Base-by-base conservation (phyloP, 2,329 filamentous ascomycete genomes). In the Fusarium papillatum region DNA sequence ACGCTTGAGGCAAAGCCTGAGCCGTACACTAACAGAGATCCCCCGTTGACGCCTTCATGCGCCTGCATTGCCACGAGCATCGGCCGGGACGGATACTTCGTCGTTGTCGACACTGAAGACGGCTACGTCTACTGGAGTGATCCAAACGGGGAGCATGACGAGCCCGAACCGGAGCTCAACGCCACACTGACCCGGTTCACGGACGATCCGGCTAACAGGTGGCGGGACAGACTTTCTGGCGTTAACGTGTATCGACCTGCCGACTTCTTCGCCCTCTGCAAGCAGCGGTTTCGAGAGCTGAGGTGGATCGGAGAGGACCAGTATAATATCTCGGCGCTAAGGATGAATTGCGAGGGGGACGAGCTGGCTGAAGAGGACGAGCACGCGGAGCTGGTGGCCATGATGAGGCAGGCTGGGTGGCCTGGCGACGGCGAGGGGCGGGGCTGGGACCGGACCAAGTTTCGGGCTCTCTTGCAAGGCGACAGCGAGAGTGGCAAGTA, bases 261-360 rank as follows among this genome's bases (percentile, higher is more conserved):
- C 38, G 50, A 66, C 48, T 66, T 66, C 38, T 66, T 66, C 19
- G 64, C 50, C 13, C 22, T 59, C 48, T 66, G 38, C 4, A 66
- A 59, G 26, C 10, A 66, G 36, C 26, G 50, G 13, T 66, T 48
- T 34, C 24, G 36, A 19, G 50, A 66, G 36, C 22, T 66, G 11
- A 24, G 64, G n/a, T 66, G 64, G 38, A 34, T 66, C 14, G 24
- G 64, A 7, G 10, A 43, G 11, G 34, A 26, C 11, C 2, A 29
- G 11, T 22, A 4, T 13, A 53, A 66, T 13, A 22, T 66, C 11
- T 59, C 17, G 2, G 22, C 64, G 17, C 26, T 59, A 7, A 43
- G 48, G 24, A 57, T 57, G 48, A 31, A 57, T n/a, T 13, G 9
- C 10, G 36, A 57, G 17, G 43, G n/a, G n/a, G n/a, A 46, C 11